These are phyloP conservation scores for Candida chilensis DNA, from an alignment of 805 yeast genomes.

Conservation along the genomic window DNA sequence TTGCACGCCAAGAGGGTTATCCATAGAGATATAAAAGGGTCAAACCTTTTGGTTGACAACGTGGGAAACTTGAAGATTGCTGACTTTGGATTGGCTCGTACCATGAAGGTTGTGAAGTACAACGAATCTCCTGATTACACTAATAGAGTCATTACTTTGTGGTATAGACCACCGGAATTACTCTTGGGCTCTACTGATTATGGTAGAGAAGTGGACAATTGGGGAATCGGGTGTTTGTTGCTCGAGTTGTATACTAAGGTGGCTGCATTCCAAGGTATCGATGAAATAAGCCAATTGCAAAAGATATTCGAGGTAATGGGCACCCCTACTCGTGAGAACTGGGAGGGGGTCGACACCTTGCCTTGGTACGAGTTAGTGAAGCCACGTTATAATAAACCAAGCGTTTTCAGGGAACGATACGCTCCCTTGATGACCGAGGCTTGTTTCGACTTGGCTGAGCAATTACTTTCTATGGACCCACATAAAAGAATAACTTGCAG, in stretches of 20 bases:
- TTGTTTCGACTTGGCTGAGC: conserved; percentile 57
- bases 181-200: conserved; percentile 85
- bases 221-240: conserved; percentile 94
- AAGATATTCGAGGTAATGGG: conserved; percentile 82
- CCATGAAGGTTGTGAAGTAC: conserved; percentile 48
- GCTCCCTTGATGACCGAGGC: conserved; percentile 32
- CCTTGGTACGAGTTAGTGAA: conserved; percentile 91
- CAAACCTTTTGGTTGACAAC: conserved; percentile 60
- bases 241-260: conserved; percentile 68
- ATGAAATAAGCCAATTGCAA: conserved; percentile 77
- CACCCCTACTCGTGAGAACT: conserved; percentile 59
- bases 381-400: conserved; percentile 32
- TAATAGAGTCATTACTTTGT: conserved; percentile 87
- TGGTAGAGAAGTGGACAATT: conserved; percentile 85
- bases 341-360: conserved; percentile 72
- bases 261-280: conserved; percentile 82
- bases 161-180: conserved; percentile 97
- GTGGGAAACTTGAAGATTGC: conserved; percentile 62
- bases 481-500: conserved; percentile 53
- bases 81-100: conserved; percentile 77
- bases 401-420: conserved; percentile 16
- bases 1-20: conserved; percentile 60
- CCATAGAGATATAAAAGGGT: conserved; percentile 78
- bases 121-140: conserved; percentile 73
- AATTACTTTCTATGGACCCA: conserved; percentile 65